These are phyloP conservation scores for Sporothrix pallida DNA, from an alignment of 2,329 filamentous ascomycete genomes.

Conservation along the genomic window DNA sequence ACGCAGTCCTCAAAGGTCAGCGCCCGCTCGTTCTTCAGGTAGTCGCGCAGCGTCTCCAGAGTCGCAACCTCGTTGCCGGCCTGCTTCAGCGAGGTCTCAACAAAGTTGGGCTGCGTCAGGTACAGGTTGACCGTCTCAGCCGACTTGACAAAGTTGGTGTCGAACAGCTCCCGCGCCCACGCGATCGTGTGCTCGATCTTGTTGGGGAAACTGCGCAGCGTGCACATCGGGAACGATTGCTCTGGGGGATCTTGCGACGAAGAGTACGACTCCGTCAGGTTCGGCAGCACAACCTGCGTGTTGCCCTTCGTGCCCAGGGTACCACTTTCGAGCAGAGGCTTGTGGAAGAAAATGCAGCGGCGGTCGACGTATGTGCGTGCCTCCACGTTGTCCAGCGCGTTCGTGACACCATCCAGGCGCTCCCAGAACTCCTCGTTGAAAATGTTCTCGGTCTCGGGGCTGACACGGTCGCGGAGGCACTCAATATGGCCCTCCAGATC, in stretches of 20 bases:
- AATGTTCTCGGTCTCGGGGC: slow-evolving; percentile 87
- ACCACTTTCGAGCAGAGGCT: slow-evolving; percentile 93
- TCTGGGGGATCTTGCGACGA: slow-evolving; percentile 94
- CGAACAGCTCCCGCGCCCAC: slow-evolving; percentile 95
- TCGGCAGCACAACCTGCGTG: slow-evolving; percentile 91
- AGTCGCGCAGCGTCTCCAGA: slow-evolving; percentile 86
- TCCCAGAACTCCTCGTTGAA: slow-evolving; percentile 96
- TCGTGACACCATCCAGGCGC: slow-evolving; percentile 86
- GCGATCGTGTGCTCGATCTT: slow-evolving; percentile 98
- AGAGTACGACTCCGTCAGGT: slow-evolving; percentile 94
- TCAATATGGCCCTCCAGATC: slow-evolving; percentile 86
- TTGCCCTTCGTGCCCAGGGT: slow-evolving; percentile 99
- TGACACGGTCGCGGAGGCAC: slow-evolving; percentile 86
- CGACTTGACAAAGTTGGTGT: slow-evolving; percentile 90
- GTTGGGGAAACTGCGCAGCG: slow-evolving; percentile 95
- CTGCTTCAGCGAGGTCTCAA: slow-evolving; percentile 86
- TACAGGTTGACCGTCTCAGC: slow-evolving; percentile 95
- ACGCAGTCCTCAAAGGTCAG: slow-evolving; percentile 95
- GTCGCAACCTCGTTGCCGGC: slow-evolving; percentile 95
- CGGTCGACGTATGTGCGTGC: slow-evolving; percentile 95
- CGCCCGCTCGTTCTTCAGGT: slow-evolving; percentile 88
- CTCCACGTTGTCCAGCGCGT: slow-evolving; percentile 96
- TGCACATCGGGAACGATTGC: slow-evolving; percentile 99
- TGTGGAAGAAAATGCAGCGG: slow-evolving; percentile 97
- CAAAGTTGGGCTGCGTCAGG: slow-evolving; percentile 86